Evolutionary conservation across 108 stramenopile genomes (phyloP), one percentile per base, ranked within the genome.

Genomic region (Skeletonema potamos): DNA sequence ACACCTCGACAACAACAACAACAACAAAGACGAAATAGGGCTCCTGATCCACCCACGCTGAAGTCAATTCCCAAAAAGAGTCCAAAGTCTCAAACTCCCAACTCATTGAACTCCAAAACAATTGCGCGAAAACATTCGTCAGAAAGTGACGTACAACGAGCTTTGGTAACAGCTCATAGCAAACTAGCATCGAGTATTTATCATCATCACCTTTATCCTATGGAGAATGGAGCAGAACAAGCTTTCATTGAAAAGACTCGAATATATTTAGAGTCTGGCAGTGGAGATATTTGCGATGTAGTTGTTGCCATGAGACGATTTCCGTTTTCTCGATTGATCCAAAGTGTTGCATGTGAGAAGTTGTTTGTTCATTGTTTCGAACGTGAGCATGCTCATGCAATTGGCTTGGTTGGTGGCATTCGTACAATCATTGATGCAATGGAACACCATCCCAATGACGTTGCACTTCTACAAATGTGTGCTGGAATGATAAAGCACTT

Each of bases 361-460:
- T 41, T 77, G 12, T 77, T 71, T 48, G 77, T 70, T 10, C 77
- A 71, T 15, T 77, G 77, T 51, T 70, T 77, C 26, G 77, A 77
- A 36, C 64, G 62, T 27, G 77, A 77, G 17, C 68, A 70, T 36
- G 77, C 77, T 17, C 64, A 71, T 60, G 77, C 77, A 18, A 65
- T 77, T 30, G 77, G 68, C n/a, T 32, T 77, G 27, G 65, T 70
- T 15, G 77, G 77, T n/a, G 77, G 77, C 28, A 71, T 77, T 71
- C 64, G 77, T 43, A 77, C 77, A 27, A 64, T 70, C 27, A 71
- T 77, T 32, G 77, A 77, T 61, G 77, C 77, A 33, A 77, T 77
- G 77, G 77, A 77, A 62, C 58, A 77, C 26, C 77, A 77, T 43
- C 17, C 77, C 51, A 33, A 54, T 36, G 77, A 77, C 59, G 64